phyloP scores from a whole-genome alignment of 169 alveolate species.

The Cryptosporidium meleagridis region DNA sequence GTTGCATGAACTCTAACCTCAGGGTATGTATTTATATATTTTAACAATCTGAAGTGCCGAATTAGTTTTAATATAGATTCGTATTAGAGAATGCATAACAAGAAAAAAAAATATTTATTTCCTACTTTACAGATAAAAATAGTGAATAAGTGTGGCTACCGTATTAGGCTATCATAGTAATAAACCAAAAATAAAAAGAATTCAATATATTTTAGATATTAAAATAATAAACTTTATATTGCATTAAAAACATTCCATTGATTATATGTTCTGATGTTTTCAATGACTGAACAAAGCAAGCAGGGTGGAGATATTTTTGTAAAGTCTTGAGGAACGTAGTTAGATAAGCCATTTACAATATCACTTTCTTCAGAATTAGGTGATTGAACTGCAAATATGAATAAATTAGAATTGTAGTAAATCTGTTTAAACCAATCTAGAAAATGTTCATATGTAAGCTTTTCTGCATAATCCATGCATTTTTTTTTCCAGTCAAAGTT shows the following conservation, averaged over 20 bases:
- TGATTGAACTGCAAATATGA: constrained; percentile 27
- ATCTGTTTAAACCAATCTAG: constrained; percentile 20
- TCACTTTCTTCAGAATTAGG: background rate
- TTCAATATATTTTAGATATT: background rate
- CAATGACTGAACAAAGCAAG: background rate
- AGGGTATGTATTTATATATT: too few species aligned
- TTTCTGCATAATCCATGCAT: background rate
- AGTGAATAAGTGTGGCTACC: too few species aligned
- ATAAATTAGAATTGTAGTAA: background rate
- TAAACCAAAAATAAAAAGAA: too few species aligned
- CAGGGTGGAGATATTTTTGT: background rate
- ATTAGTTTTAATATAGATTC: too few species aligned
- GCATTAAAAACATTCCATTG: constrained; percentile 17
- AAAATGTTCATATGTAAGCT: constrained; percentile 9
- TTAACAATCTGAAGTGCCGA: too few species aligned
- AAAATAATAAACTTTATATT: background rate
- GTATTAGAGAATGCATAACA: too few species aligned
- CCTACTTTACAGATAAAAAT: too few species aligned
- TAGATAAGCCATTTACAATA: background rate
- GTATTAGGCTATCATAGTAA: too few species aligned
- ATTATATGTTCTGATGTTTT: constrained; percentile 8
- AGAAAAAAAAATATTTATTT: too few species aligned
- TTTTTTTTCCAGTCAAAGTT: background rate
- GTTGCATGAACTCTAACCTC: too few species aligned
- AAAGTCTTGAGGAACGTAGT: constrained; percentile 7